These are phyloP conservation scores for Cryptomeria japonica DNA, from an alignment of 75 land plant genomes.

Conservation along the genomic window DNA sequence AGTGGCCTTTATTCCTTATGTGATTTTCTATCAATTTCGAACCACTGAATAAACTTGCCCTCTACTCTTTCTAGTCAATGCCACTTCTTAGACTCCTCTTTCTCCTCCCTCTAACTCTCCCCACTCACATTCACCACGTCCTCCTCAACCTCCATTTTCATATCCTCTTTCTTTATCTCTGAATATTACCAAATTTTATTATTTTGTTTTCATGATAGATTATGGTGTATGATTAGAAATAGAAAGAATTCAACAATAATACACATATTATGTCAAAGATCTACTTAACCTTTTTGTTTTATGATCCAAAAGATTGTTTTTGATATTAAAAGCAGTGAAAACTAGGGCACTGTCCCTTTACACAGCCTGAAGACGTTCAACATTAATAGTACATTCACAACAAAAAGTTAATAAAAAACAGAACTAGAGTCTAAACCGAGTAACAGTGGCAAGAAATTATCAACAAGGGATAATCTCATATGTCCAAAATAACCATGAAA, in stretches of 20 bases:
- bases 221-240: neutral
- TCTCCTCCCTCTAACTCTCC: neutral
- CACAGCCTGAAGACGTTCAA: too few species aligned
- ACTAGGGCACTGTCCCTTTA: too few species aligned
- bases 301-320: too few species aligned
- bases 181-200: neutral
- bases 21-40: neutral
- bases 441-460: too few species aligned
- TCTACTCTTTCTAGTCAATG: neutral
- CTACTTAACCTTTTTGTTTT: too few species aligned
- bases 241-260: neutral
- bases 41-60: neutral
- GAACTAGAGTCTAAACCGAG: too few species aligned
- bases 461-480: too few species aligned
- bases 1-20: neutral
- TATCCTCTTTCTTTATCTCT: slow-evolving; percentile 24
- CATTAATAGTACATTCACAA: too few species aligned
- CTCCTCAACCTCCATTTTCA: slow-evolving; percentile 11
- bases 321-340: too few species aligned
- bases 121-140: neutral
- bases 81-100: neutral
- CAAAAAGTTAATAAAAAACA: too few species aligned
- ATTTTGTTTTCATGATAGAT: neutral
- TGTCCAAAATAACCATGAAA: too few species aligned
- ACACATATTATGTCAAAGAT: too few species aligned